Evolutionary conservation across 331 rosid genomes (phyloP).

Genomic region (Quercus lobata): DNA sequence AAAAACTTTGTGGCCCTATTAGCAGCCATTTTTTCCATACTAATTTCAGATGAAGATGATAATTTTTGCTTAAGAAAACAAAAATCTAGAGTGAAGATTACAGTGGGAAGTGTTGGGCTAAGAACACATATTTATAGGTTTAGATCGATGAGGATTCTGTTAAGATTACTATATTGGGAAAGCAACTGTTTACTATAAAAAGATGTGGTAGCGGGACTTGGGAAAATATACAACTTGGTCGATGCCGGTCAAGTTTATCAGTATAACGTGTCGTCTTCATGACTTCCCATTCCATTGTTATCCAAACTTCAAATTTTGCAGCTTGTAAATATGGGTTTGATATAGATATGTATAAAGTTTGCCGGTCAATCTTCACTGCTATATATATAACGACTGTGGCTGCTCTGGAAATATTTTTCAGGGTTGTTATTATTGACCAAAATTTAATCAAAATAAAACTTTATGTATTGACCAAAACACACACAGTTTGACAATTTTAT

Average conservation of each 20-base stretch:
- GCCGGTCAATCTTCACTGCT: background rate
- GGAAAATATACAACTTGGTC: background rate
- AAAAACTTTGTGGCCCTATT: background rate
- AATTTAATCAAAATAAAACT: too few species aligned
- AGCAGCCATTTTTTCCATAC: background rate
- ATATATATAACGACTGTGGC: too few species aligned
- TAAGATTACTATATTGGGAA: background rate
- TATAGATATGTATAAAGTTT: too few species aligned
- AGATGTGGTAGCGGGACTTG: too few species aligned
- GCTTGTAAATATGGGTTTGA: too few species aligned
- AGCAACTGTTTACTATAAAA: background rate
- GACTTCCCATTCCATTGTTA: too few species aligned
- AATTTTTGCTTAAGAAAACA: background rate
- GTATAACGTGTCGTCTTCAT: background rate
- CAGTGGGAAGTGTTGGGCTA: background rate
- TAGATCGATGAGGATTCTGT: background rate
- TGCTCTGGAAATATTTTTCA: too few species aligned
- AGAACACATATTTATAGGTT: background rate
- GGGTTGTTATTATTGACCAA: too few species aligned
- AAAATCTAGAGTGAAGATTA: background rate
- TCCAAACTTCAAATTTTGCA: too few species aligned
- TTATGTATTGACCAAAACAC: too few species aligned
- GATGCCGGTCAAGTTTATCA: conserved; percentile 4
- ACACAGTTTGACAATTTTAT: too few species aligned
- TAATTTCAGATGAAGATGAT: background rate